Evolutionary conservation across 2,329 filamentous ascomycete species (phyloP), one percentile per base, ranked within the genome.

Genomic region (Stemphylium lycopersici): DNA sequence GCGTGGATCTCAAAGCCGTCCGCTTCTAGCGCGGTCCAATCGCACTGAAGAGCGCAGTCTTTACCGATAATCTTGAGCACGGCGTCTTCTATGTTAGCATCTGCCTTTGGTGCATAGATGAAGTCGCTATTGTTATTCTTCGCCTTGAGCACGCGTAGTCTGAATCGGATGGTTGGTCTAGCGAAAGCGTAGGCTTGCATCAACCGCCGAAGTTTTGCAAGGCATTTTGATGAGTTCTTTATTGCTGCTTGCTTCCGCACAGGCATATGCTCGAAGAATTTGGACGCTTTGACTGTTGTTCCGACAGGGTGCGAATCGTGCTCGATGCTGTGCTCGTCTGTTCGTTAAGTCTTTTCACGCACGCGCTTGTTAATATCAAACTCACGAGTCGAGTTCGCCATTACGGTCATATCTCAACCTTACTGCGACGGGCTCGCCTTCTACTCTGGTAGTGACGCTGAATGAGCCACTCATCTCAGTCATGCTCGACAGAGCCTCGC

Each of bases 401-500:
- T 78, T 73, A 41, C 78, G 72, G 45, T 75, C 76, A 67, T 85
- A 82, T 45, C 79, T 81, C 48, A 86, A 68, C 29, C 70, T 75
- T 5, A 78, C 77, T 1, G 85, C 89, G 6, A 88, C 79, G 1
- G 80, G 71, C 56, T 91, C 88, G 2, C 80, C 80, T 29, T 83
- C 77, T 2, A 85, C 84, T 57, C 84, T 83, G 3, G 90, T 92
- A 12, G 81, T 88, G 45, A 92, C 76, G 6, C 75, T 77, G 38
- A 92, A 55, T 2, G 69, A 75, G 3, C 80, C 78, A 33, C 84
- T 85, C 52, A 90, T 69, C 37, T 83, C 80, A 55, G 84, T 87
- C 54, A 82, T 81, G 70, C 85, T 87, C 34, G 89, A 87, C 55
- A 93, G 76, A 13, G 89, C 89, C 67, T 91, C 85, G 16, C 90